Percentiles rank a stretch among this genome's conserved stretches.
phyloP scores from a whole-genome alignment of 768 basidiomycete genomes.

The Zangia roseola region DNA sequence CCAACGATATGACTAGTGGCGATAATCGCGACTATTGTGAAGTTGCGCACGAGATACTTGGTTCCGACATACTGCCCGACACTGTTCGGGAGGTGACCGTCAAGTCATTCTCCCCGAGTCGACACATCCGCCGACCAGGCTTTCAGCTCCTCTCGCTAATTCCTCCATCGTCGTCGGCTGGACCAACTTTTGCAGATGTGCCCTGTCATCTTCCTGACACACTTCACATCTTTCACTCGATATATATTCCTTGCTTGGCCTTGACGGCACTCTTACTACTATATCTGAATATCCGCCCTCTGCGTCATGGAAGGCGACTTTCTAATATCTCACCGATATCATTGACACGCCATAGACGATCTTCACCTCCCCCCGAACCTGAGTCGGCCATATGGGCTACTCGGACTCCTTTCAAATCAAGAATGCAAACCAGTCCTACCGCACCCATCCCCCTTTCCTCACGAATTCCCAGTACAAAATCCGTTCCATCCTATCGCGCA shows the following conservation, averaged over 20 bases:
- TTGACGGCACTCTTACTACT: constrained; percentile 51
- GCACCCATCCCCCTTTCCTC: constrained; percentile 37
- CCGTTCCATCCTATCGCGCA: constrained; percentile 40
- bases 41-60: constrained; percentile 49
- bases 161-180: constrained; percentile 28
- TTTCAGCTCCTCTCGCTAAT: constrained; percentile 83
- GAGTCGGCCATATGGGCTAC: constrained; percentile 39
- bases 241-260: constrained; percentile 65
- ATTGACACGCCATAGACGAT: constrained; percentile 25
- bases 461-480: constrained; percentile 38
- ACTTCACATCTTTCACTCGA: constrained; percentile 50
- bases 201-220: constrained; percentile 82
- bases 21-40: constrained; percentile 95
- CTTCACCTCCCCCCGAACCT: constrained; percentile 26
- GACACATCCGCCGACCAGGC: constrained; percentile 72
- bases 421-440: constrained; percentile 40
- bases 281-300: constrained; percentile 39
- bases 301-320: constrained; percentile 14
- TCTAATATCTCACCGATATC: constrained; percentile 34
- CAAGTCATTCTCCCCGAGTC: constrained; percentile 81
- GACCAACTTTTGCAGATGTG: constrained; percentile 56
- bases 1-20: constrained; percentile 45
- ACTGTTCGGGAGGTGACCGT: constrained; percentile 76
- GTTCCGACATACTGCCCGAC: constrained; percentile 20
- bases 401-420: constrained; percentile 44